Percentiles rank a stretch among this genome's conserved stretches.
phyloP scores from a whole-genome alignment of 2,329 filamentous ascomycete species.

The Stachybotrys elegans region DNA sequence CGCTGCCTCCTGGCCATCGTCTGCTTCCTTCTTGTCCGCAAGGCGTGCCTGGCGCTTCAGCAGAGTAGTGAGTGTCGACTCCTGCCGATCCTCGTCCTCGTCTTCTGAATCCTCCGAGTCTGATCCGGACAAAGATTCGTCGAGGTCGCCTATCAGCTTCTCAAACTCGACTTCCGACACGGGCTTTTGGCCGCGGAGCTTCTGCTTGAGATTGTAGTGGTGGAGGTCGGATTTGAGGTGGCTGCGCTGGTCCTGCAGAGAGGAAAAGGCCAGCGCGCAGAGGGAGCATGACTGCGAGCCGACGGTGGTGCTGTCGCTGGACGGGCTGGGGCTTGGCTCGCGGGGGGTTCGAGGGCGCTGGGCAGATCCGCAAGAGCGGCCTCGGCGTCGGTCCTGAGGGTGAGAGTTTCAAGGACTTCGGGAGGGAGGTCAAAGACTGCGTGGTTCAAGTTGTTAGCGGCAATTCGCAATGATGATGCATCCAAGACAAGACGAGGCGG shows the following conservation, averaged over 20 bases:
- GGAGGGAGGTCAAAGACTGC: constrained; percentile 78
- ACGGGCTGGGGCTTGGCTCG: constrained; percentile 16
- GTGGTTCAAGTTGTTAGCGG: neutral
- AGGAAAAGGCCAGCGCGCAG: constrained; percentile 67
- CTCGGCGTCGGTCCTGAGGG: constrained; percentile 34
- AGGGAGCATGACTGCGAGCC: constrained; percentile 75
- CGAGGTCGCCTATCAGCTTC: constrained; percentile 75
- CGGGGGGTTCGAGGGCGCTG: constrained; percentile 16
- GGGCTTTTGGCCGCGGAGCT: constrained; percentile 65
- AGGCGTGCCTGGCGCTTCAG: constrained; percentile 80
- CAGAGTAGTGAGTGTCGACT: constrained; percentile 68
- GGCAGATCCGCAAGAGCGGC: constrained; percentile 13
- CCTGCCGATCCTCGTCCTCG: constrained; percentile 53
- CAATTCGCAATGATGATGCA: constrained; percentile 10
- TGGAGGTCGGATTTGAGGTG: constrained; percentile 91
- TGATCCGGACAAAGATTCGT: constrained; percentile 90
- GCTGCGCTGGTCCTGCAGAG: constrained; percentile 72
- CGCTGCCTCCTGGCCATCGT: constrained; percentile 44
- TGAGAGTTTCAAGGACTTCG: constrained; percentile 65
- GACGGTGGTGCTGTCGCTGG: constrained; percentile 38
- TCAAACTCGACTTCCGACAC: constrained; percentile 83
- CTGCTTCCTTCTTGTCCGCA: constrained; percentile 43
- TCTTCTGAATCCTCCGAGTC: constrained; percentile 68
- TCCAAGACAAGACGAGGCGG: constrained; percentile 3
- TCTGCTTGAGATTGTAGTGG: constrained; percentile 91